Evolutionary conservation across 768 basidiomycete species (phyloP).

Genomic region (Lentinula guzmanii): DNA sequence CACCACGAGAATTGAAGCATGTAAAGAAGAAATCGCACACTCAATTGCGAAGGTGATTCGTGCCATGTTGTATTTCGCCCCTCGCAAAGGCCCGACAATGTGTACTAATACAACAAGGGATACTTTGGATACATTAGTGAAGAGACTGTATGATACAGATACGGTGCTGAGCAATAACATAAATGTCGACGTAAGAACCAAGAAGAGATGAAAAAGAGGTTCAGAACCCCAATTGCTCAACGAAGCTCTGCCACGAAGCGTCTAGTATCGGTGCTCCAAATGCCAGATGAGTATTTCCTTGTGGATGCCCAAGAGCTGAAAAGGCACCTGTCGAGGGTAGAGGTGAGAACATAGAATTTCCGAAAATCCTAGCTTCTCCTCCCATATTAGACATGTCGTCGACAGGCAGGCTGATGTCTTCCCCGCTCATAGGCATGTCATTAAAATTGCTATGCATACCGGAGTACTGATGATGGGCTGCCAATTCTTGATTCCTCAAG

Average conservation of each 20-base stretch:
- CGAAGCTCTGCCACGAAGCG: slow-evolving; percentile 61
- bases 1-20: no score
- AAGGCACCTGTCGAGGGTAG: not conserved
- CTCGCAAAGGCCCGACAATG: no score
- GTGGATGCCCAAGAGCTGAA: not conserved
- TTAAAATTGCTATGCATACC: not conserved
- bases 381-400: not conserved
- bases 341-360: not conserved
- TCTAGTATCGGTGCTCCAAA: slow-evolving; percentile 38
- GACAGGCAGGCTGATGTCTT: not conserved
- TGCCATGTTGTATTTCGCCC: no score
- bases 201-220: not conserved
- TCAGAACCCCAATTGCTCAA: slow-evolving; percentile 59
- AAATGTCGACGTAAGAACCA: not conserved
- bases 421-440: not conserved
- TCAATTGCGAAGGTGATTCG: no score
- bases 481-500: no score
- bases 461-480: not conserved
- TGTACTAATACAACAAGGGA: no score
- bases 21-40: no score
- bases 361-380: not conserved
- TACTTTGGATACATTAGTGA: no score
- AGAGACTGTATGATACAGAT: not conserved
- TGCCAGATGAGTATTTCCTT: not conserved
- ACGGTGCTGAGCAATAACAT: not conserved